A percentile compares a stretch with the other conserved stretches of the same genome.
Evolutionary conservation across 2,329 filamentous ascomycete genomes (phyloP).

Genomic region (Aspergillus uvarum): DNA sequence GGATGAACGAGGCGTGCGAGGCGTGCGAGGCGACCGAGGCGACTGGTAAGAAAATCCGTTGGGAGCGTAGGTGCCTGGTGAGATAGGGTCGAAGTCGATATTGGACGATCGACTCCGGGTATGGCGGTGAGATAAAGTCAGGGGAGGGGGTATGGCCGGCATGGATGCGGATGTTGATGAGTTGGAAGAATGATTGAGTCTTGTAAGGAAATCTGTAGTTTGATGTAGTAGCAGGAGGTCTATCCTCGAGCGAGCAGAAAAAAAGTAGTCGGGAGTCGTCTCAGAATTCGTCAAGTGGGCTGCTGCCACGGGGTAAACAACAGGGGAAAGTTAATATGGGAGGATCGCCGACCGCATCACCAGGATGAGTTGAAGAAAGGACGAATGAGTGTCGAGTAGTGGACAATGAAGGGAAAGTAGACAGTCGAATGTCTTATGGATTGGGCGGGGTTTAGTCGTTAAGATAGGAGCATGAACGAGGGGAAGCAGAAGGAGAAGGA

Average conservation of each 20-base stretch:
- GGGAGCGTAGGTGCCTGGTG: slow-evolving; percentile 30
- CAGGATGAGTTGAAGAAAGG: slow-evolving; percentile 16
- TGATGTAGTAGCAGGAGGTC: not conserved
- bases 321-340: slow-evolving; percentile 12
- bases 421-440: not conserved
- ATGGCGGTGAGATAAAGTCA: slow-evolving; percentile 41
- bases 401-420: not conserved
- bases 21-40: slow-evolving; percentile 26
- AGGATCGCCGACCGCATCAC: slow-evolving; percentile 13
- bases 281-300: slow-evolving; percentile 1
- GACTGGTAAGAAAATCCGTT: slow-evolving; percentile 36
- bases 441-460: not conserved
- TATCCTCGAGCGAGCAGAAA: not conserved
- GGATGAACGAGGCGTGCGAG: slow-evolving; percentile 38
- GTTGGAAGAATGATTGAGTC: slow-evolving; percentile 6
- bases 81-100: slow-evolving; percentile 39
- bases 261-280: slow-evolving; percentile 2
- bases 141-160: slow-evolving; percentile 36
- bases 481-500: not conserved
- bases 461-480: not conserved
- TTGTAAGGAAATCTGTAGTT: not conserved
- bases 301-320: slow-evolving; percentile 6
- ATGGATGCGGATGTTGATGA: slow-evolving; percentile 19
- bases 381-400: not conserved
- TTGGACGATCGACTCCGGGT: slow-evolving; percentile 33